Conservation (phyloP, 2,329 filamentous ascomycete species). For the Neonectria hederae region DNA sequence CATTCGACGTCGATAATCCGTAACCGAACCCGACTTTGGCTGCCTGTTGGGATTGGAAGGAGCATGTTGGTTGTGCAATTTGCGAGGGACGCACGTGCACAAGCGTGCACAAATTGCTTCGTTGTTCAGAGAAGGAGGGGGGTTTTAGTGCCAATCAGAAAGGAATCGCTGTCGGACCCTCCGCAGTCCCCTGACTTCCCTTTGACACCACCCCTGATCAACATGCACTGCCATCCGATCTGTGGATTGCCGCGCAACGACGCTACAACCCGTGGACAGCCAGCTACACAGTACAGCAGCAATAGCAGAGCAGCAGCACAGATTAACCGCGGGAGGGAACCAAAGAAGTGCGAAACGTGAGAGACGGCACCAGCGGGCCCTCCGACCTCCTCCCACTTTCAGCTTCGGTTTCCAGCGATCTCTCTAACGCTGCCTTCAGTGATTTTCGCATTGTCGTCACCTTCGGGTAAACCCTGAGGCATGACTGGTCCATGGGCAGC, state of each 20-base stretch:
- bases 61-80: background rate
- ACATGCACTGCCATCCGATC: conserved; percentile 38
- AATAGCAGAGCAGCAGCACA: conserved; percentile 9
- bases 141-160: background rate
- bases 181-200: conserved; percentile 5
- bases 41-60: background rate
- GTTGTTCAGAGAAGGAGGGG: background rate
- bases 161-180: background rate
- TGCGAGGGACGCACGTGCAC: background rate
- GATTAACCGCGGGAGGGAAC: conserved; percentile 12
- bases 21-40: background rate
- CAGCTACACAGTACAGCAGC: conserved; percentile 9
- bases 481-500: background rate
- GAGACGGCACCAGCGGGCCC: conserved; percentile 3
- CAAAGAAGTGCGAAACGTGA: conserved; percentile 4
- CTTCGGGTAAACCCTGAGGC: background rate
- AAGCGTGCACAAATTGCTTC: background rate
- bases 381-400: background rate
- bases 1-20: background rate
- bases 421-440: background rate
- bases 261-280: no score
- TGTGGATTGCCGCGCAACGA: conserved; percentile 23
- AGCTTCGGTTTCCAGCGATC: background rate
- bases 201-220: conserved; percentile 37
- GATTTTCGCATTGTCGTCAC: background rate